Base-by-base conservation (phyloP, 306 rosid species). In the Quercus rubra region DNA sequence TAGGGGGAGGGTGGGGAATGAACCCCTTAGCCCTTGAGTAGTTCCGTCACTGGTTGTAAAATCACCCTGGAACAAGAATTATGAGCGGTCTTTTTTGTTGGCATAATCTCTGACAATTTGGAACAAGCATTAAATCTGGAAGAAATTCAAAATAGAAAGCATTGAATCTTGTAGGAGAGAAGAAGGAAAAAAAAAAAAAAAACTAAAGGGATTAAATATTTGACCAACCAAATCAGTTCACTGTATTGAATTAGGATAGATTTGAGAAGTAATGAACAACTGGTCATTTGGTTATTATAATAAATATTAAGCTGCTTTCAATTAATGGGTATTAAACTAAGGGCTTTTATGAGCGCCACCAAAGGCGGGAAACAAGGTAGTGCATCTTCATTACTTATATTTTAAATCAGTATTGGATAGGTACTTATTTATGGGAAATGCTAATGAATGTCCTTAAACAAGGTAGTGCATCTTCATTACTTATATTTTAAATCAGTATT, bases 311-410 rank as follows among this genome's bases (percentile, higher is more conserved):
- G 84, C 78, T 49, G 85, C 75, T 64, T 70, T 74, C 76, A 85
- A 79, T 82, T 73, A 28, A 82, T 77, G 79, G 13, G 71, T 70
- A 74, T 74, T 87, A 73, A 64, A 75, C 30, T 67, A 30, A 54
- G 51, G 55, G 58, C 80, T 80, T 84, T 9, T 58, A 85, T 57
- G 88, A 77, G 80, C 80, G 82, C 80, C 83, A 85, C 82, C 86
- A 75, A 79, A 71, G 20, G 85, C 77, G 78, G 77, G 46, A 68
- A 79, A 82, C 74, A 31, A 79, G 67, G 56, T 55, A 73, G 74
- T 27, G 10, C 68, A 31, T 14, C 77, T 76, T 74, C 76, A 19
- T 68, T 70, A 59, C 27, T 74, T 58, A 41, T 41, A 23, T 30
- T 28, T 63, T 70, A 78, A 79, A 74, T 71, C 68, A 28, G 43